Percentiles rank a stretch among this genome's conserved stretches.
phyloP scores from a whole-genome alignment of 164 flowering plant genomes.

The Santalum album region DNA sequence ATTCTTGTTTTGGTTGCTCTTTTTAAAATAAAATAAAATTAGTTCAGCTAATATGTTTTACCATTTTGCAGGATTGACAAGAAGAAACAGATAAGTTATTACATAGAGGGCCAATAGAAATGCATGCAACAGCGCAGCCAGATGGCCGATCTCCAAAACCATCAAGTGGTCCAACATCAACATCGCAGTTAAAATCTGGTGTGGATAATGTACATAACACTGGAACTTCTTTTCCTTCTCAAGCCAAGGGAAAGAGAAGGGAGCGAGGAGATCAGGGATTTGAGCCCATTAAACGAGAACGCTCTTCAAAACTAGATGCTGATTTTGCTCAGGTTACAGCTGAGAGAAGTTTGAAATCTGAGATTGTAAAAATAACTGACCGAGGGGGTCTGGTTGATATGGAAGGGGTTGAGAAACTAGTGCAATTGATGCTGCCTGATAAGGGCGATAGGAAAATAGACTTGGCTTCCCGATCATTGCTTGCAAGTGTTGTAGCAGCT shows the following conservation, averaged over 20 bases:
- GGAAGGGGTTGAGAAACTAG: slow-evolving; percentile 73
- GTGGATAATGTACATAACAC: slow-evolving; percentile 64
- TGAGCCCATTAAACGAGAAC: slow-evolving; percentile 59
- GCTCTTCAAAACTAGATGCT: slow-evolving; percentile 42
- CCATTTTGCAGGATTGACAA: slow-evolving; percentile 64
- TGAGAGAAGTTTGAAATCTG: slow-evolving; percentile 48
- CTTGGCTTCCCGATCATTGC: slow-evolving; percentile 53
- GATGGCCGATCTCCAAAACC: slow-evolving; percentile 88
- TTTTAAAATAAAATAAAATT: too few species aligned
- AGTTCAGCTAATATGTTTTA: slow-evolving; percentile 1
- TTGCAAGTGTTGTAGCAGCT: slow-evolving; percentile 61
- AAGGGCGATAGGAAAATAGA: slow-evolving; percentile 60
- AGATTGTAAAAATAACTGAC: slow-evolving; percentile 69
- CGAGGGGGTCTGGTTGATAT: slow-evolving; percentile 63
- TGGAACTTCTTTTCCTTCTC: slow-evolving; percentile 45
- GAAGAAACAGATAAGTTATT: too few species aligned
- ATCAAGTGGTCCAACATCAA: slow-evolving; percentile 47
- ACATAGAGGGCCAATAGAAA: too few species aligned
- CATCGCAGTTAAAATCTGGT: slow-evolving; percentile 59
- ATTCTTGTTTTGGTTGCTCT: too few species aligned
- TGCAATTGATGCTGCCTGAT: slow-evolving; percentile 64
- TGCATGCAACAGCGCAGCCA: slow-evolving; percentile 73
- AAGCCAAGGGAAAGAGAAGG: slow-evolving; percentile 71
- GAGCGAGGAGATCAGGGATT: slow-evolving; percentile 62
- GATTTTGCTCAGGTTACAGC: slow-evolving; percentile 41